Percentiles rank a stretch among this genome's conserved stretches.
These are phyloP conservation scores for Cyphellophora europaea DNA, from an alignment of 2,329 filamentous ascomycete species.

Conservation along the genomic window DNA sequence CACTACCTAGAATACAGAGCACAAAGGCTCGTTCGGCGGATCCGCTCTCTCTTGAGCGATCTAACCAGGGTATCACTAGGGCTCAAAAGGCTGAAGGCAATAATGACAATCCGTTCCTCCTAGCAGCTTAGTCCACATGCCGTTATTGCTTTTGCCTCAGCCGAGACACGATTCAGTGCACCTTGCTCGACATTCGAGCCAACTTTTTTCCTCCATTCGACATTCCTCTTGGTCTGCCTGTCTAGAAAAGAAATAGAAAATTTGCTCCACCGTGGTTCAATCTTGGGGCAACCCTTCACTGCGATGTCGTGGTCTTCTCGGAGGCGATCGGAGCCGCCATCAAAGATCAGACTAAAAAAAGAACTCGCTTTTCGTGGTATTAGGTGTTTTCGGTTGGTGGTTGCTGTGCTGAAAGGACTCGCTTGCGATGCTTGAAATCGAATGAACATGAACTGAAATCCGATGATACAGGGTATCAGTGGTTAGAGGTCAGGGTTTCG, in stretches of 20 bases:
- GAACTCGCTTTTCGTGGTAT: not conserved
- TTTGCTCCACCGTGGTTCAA: not conserved
- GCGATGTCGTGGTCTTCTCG: not conserved
- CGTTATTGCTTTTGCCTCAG: no score
- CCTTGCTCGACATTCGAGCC: no score
- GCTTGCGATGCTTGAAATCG: conserved; percentile 3
- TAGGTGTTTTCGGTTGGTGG: not conserved
- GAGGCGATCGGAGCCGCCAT: not conserved
- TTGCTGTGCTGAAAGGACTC: not conserved
- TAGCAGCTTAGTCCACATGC: no score
- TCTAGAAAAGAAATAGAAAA: conserved; percentile 1
- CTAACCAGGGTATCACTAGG: no score
- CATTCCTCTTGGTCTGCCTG: no score
- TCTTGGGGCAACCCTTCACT: not conserved
- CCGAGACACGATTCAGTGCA: no score
- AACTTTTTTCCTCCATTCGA: no score
- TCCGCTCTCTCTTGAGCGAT: no score
- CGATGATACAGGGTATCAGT: conserved; percentile 3
- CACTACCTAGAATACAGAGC: no score
- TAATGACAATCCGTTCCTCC: no score
- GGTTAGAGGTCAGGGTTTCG: not conserved
- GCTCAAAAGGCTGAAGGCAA: no score
- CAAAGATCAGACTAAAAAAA: not conserved
- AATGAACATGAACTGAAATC: conserved; percentile 1
- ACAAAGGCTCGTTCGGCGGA: no score